Evolutionary conservation across 768 basidiomycete species (phyloP).

Genomic region (Dacryopinax primogenitus): DNA sequence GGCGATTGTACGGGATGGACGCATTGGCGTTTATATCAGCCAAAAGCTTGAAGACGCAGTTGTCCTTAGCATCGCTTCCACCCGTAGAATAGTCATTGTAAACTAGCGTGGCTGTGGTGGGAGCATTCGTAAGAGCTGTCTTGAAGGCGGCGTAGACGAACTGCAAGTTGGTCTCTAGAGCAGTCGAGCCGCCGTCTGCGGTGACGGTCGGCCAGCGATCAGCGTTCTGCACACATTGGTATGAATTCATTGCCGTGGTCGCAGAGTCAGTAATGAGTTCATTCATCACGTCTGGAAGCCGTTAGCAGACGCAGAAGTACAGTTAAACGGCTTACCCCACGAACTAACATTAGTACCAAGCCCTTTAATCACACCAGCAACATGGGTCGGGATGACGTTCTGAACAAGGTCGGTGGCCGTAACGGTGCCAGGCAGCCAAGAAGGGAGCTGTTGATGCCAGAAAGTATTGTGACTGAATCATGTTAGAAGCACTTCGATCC

Average conservation of each 20-base stretch:
- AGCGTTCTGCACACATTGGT: neutral
- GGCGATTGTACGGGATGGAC: constrained; percentile 9
- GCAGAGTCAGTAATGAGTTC: neutral
- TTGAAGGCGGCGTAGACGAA: neutral
- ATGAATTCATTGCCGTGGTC: neutral
- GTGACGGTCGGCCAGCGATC: constrained; percentile 4
- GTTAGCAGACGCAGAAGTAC: too few species aligned
- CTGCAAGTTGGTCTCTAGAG: neutral
- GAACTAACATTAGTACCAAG: neutral
- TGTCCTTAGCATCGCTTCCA: constrained; percentile 8
- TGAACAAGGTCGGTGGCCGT: neutral
- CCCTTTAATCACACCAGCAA: neutral
- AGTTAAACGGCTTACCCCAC: neutral
- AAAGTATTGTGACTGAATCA: neutral
- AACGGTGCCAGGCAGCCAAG: neutral
- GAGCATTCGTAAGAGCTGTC: neutral
- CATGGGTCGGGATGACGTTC: neutral
- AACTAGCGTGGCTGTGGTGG: neutral
- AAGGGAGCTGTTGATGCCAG: neutral
- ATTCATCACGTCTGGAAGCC: neutral
- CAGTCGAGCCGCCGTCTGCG: neutral
- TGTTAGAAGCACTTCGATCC: neutral
- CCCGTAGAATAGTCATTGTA: constrained; percentile 11
- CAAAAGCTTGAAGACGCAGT: constrained; percentile 10
- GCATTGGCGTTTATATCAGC: constrained; percentile 2